Evolutionary conservation across 257 asterid genomes (phyloP).

Genomic region (Plectranthus barbatus): DNA sequence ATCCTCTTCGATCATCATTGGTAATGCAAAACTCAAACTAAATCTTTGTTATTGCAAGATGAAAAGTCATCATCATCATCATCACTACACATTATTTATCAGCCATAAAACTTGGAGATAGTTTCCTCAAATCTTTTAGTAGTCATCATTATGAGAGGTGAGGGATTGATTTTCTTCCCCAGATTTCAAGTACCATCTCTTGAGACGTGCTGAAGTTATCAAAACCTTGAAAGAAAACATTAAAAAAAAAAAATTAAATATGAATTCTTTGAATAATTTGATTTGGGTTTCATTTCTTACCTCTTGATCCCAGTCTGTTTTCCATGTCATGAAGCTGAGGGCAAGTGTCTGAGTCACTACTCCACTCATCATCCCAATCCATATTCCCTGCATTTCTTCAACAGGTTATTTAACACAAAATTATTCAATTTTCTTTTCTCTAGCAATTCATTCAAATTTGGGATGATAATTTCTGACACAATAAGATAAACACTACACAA

Average conservation of each 20-base stretch:
- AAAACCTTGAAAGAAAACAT: slow-evolving; percentile 11
- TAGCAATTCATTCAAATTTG: too few relatives aligned
- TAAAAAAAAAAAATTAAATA: background rate
- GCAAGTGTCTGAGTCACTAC: slow-evolving; percentile 37
- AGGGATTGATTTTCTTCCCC: slow-evolving; percentile 8
- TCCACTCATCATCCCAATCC: slow-evolving; percentile 61
- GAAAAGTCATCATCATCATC: too few relatives aligned
- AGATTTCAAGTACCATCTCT: slow-evolving; percentile 20
- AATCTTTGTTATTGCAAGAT: background rate
- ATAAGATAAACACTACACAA: too few relatives aligned
- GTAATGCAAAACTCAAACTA: background rate
- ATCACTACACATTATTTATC: too few relatives aligned
- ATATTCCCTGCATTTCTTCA: slow-evolving; percentile 28
- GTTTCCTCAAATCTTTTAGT: too few relatives aligned
- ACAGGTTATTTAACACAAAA: too few relatives aligned
- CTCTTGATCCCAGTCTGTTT: slow-evolving; percentile 49
- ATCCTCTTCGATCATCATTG: background rate
- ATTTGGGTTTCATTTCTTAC: slow-evolving; percentile 4
- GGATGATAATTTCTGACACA: too few relatives aligned
- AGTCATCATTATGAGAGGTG: background rate
- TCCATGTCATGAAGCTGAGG: slow-evolving; percentile 45
- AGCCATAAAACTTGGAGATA: too few relatives aligned
- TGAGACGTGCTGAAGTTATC: slow-evolving; percentile 23
- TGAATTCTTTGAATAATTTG: background rate
- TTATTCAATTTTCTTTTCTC: too few relatives aligned